A percentile compares a stretch with the other conserved stretches of the same genome.
These are phyloP conservation scores for Colletotrichum horii DNA, from an alignment of 2,329 filamentous ascomycete genomes.

Conservation along the genomic window DNA sequence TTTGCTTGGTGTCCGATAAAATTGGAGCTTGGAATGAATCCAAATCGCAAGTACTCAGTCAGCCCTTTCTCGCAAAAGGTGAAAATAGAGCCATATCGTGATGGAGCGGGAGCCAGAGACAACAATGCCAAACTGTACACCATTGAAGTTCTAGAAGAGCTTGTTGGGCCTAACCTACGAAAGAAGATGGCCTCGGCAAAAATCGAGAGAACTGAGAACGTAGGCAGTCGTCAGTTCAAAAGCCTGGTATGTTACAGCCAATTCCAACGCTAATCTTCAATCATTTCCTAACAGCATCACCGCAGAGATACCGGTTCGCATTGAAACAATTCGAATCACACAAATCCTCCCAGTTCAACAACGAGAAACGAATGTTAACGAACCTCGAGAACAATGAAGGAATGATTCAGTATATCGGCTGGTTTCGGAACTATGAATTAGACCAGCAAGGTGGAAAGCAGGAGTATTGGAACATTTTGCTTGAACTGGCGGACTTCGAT, in stretches of 20 bases:
- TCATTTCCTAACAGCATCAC: fast-evolving
- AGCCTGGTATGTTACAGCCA: too few species aligned
- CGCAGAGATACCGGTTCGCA: neutral
- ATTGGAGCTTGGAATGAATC: neutral
- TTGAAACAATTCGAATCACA: neutral
- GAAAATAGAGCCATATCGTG: too few species aligned
- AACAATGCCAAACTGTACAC: too few species aligned
- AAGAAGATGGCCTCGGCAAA: too few species aligned
- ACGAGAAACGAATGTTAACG: neutral
- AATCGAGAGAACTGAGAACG: too few species aligned
- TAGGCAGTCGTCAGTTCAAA: too few species aligned
- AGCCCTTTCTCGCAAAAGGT: too few species aligned
- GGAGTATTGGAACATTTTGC: neutral
- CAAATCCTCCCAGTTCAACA: neutral
- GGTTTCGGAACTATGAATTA: neutral
- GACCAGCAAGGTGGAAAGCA: neutral
- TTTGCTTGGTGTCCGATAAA: neutral
- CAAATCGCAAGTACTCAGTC: neutral
- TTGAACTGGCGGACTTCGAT: neutral
- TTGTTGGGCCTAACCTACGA: too few species aligned
- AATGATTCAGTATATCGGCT: neutral
- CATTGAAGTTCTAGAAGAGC: too few species aligned
- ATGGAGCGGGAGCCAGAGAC: too few species aligned
- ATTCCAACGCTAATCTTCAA: neutral
- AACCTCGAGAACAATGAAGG: neutral